Conservation (phyloP, 2,329 filamentous ascomycete genomes). For the Septoria petroselini region DNA sequence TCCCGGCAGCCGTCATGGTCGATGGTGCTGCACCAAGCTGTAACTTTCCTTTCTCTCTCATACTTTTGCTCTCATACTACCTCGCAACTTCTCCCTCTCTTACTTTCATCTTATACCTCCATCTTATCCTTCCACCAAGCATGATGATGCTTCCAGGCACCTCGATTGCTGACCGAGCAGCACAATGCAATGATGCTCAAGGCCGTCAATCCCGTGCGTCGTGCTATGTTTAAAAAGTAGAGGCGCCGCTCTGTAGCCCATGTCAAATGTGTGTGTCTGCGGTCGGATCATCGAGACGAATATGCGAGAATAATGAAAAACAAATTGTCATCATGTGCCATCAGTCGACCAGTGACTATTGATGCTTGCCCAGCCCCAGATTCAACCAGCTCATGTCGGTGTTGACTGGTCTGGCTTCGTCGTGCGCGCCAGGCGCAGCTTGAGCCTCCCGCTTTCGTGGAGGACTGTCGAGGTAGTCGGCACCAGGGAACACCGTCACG, state of each 20-base stretch:
- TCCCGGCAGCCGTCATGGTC: background rate
- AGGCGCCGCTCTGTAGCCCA: background rate
- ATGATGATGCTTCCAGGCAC: too few species aligned
- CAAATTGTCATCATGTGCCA: background rate
- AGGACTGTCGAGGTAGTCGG: slow-evolving; percentile 30
- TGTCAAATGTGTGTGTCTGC: background rate
- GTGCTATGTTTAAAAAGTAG: background rate
- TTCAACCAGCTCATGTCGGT: slow-evolving; percentile 79
- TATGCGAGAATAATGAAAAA: too few species aligned
- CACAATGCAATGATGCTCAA: background rate
- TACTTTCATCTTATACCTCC: background rate
- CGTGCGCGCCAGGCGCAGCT: slow-evolving; percentile 34
- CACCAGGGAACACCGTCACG: slow-evolving; percentile 39
- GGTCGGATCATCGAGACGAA: background rate
- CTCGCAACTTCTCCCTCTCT: background rate
- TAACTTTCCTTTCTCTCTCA: background rate
- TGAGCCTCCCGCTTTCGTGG: slow-evolving; percentile 38
- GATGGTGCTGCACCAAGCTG: background rate
- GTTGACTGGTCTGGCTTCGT: slow-evolving; percentile 34
- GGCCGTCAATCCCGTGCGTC: slow-evolving; percentile 1
- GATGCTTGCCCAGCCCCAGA: slow-evolving; percentile 44
- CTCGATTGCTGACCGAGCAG: background rate
- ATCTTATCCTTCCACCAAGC: background rate
- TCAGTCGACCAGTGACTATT: background rate
- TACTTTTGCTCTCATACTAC: background rate